Conservation (phyloP, 169 alveolate genomes). For the Eimeria acervulina region DNA sequence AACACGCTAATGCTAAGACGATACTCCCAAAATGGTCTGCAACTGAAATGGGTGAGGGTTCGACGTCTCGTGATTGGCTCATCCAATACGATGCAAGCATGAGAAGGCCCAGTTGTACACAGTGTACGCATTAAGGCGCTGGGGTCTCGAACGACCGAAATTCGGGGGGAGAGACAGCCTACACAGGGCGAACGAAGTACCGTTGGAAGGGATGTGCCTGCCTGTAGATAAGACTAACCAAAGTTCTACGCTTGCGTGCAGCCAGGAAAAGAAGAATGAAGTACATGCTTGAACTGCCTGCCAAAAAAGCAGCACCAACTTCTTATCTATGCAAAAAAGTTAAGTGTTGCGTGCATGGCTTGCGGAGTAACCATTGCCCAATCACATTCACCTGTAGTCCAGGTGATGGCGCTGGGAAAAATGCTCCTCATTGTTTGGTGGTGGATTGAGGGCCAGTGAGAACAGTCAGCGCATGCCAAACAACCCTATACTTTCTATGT, state of each 20-base stretch:
- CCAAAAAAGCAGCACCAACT: no score
- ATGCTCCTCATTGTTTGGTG: background rate
- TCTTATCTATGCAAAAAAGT: no score
- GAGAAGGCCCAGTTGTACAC: background rate
- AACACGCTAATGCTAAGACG: background rate
- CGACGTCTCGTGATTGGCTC: background rate
- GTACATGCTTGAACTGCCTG: background rate
- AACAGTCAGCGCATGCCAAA: background rate
- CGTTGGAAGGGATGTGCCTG: background rate
- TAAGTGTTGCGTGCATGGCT: background rate
- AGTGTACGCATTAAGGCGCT: background rate
- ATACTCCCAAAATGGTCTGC: background rate
- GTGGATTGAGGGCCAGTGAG: background rate
- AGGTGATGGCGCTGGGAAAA: background rate
- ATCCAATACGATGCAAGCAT: background rate
- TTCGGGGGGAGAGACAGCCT: background rate
- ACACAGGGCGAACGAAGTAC: background rate
- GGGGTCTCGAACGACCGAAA: background rate
- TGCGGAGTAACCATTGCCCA: background rate
- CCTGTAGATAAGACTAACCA: background rate
- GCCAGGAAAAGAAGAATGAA: background rate
- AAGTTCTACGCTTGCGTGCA: no score
- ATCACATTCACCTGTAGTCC: background rate
- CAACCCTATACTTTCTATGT: background rate
- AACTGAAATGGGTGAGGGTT: background rate